These are phyloP conservation scores for Mycena amicta DNA, from an alignment of 768 basidiomycete species.

Conservation along the genomic window DNA sequence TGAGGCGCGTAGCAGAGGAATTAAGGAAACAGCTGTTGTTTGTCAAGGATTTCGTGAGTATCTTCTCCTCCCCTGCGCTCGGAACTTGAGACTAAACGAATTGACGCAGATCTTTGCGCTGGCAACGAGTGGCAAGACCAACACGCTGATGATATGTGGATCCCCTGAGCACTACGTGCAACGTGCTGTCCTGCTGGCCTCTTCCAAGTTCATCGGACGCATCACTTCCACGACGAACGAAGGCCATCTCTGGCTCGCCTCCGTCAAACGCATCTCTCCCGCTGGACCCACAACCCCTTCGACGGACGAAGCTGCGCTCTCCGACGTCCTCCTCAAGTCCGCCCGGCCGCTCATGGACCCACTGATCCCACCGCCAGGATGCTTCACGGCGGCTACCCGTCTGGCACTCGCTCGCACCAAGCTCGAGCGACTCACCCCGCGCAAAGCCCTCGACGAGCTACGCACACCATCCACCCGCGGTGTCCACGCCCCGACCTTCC, in stretches of 20 bases:
- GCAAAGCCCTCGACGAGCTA: conserved; percentile 63
- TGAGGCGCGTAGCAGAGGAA: conserved; percentile 54
- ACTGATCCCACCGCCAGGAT: conserved; percentile 63
- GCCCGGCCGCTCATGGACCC: conserved; percentile 63
- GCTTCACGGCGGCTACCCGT: conserved; percentile 58
- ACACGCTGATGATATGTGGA: conserved; percentile 60
- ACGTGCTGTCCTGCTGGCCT: conserved; percentile 64
- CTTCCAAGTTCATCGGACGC: conserved; percentile 71
- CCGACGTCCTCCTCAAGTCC: conserved; percentile 69
- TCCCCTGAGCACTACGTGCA: conserved; percentile 61
- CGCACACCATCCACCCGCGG: conserved; percentile 36
- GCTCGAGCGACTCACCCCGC: conserved; percentile 63
- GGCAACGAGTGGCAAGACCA: conserved; percentile 49
- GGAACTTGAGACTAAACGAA: not conserved
- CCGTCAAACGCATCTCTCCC: conserved; percentile 50
- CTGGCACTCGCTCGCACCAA: conserved; percentile 61
- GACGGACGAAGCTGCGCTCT: conserved; percentile 68
- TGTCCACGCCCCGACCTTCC: conserved; percentile 62
- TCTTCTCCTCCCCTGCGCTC: too few species aligned
- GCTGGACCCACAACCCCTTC: conserved; percentile 35
- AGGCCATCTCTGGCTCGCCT: conserved; percentile 42
- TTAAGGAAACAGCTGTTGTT: conserved; percentile 46
- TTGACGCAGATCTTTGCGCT: conserved; percentile 46
- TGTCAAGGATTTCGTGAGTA: conserved; percentile 40
- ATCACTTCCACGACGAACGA: conserved; percentile 42